A percentile compares a stretch with the other conserved stretches of the same genome.
Conservation (phyloP, 2,329 filamentous ascomycete genomes). For the Clonostachys byssicola region DNA sequence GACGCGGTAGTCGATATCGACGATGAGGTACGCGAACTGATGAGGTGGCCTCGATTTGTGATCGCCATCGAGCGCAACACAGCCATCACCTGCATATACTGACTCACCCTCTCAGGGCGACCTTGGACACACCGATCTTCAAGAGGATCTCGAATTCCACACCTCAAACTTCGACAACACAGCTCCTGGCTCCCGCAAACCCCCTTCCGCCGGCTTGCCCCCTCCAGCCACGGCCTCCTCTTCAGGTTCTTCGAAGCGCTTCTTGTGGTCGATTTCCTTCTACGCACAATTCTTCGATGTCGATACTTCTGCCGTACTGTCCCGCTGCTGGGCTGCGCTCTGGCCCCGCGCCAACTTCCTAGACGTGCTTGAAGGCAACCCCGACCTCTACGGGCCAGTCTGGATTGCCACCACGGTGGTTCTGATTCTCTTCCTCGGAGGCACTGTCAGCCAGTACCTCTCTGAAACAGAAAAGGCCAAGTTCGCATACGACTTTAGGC, state of each 20-base stretch:
- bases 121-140: conserved; percentile 94
- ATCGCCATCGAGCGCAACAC: not conserved
- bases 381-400: conserved; percentile 93
- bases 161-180: conserved; percentile 76
- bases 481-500: conserved; percentile 87
- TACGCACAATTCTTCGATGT: conserved; percentile 99
- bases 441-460: conserved; percentile 90
- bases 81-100: not conserved
- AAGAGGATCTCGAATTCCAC: conserved; percentile 99
- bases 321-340: conserved; percentile 82
- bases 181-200: conserved; percentile 40
- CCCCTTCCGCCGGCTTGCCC: conserved; percentile 46
- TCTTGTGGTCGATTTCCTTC: conserved; percentile 88
- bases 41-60: not conserved
- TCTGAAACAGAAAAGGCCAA: conserved; percentile 62
- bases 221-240: conserved; percentile 47
- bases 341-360: conserved; percentile 93
- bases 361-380: conserved; percentile 93
- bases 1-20: conserved; percentile 98
- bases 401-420: conserved; percentile 99
- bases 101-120: conserved; percentile 63
- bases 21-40: conserved; percentile 64
- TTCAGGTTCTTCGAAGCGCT: conserved; percentile 64
- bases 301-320: conserved; percentile 84
- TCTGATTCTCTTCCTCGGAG: conserved; percentile 89